Percentiles rank a stretch among this genome's conserved stretches.
phyloP scores from a whole-genome alignment of 2,329 filamentous ascomycete species.

The Xylariaceae sp. region DNA sequence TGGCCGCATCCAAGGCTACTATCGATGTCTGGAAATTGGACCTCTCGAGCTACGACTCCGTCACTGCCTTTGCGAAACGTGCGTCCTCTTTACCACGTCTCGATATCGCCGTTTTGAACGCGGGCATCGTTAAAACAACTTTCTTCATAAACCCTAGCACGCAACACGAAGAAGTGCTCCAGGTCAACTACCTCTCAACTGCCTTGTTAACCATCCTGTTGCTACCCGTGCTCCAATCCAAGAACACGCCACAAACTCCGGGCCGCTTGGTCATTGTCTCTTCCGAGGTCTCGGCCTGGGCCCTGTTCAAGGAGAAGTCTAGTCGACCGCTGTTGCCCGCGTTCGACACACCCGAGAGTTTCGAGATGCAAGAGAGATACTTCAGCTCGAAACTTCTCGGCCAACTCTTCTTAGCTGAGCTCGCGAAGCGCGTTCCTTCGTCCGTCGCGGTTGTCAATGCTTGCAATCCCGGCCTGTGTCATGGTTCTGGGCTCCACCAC shows the following conservation, averaged over 20 bases:
- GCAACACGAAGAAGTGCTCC: slow-evolving; percentile 39
- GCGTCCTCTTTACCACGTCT: slow-evolving; percentile 1
- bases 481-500: background rate
- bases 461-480: slow-evolving; percentile 2
- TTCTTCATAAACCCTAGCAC: slow-evolving; percentile 23
- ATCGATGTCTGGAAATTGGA: slow-evolving; percentile 18
- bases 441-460: background rate
- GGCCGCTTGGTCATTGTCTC: background rate
- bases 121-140: slow-evolving; percentile 17
- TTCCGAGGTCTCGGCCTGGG: slow-evolving; percentile 18
- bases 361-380: slow-evolving; percentile 10
- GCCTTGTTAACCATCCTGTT: slow-evolving; percentile 44
- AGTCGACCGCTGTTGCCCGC: background rate
- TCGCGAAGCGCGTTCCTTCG: slow-evolving; percentile 21
- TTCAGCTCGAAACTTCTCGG: slow-evolving; percentile 19
- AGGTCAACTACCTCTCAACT: slow-evolving; percentile 48
- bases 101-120: slow-evolving; percentile 8
- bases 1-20: background rate
- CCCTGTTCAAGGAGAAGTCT: slow-evolving; percentile 8
- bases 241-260: background rate
- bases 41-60: slow-evolving; percentile 10
- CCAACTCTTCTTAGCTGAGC: slow-evolving; percentile 25
- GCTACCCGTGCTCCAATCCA: slow-evolving; percentile 40
- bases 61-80: slow-evolving; percentile 7
- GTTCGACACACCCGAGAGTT: slow-evolving; percentile 1